Evolutionary conservation across 177 flowering plant genomes (phyloP).

Genomic region (Vitis hybrid): DNA sequence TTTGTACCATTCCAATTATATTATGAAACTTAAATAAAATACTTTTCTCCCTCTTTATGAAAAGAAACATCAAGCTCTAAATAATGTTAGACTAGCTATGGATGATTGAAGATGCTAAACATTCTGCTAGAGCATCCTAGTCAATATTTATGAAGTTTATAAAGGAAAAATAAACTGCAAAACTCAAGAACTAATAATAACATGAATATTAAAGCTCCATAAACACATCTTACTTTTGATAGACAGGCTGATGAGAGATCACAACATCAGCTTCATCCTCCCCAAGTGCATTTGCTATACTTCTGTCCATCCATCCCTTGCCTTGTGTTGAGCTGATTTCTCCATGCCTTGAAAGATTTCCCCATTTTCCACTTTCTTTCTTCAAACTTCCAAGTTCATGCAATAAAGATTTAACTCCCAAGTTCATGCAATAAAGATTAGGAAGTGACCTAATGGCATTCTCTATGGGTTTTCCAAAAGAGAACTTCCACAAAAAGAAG

Average conservation of each 20-base stretch:
- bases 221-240: constrained; percentile 43
- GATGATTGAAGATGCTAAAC: not conserved
- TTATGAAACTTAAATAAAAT: too few relatives aligned
- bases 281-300: constrained; percentile 90
- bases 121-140: constrained; percentile 2
- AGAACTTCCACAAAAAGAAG: constrained; percentile 90
- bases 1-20: too few relatives aligned
- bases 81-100: too few relatives aligned
- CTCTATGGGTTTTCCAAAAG: constrained; percentile 86
- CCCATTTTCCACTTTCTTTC: constrained; percentile 41
- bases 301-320: constrained; percentile 44
- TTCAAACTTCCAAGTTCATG: constrained; percentile 58
- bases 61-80: too few relatives aligned
- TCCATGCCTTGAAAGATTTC: constrained; percentile 32
- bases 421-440: constrained; percentile 69
- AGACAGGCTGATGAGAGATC: constrained; percentile 26
- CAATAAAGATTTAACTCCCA: constrained; percentile 44
- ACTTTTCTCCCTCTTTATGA: too few relatives aligned
- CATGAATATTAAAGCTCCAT: constrained; percentile 5
- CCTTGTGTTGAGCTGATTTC: constrained; percentile 36
- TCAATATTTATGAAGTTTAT: not conserved
- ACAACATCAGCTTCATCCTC: constrained; percentile 89
- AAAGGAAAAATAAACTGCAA: not conserved
- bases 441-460: constrained; percentile 74
- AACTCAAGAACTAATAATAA: not conserved